Evolutionary conservation across 495 filamentous ascomycete species (phyloP).

Genomic region (Corynascus novoguineensis): DNA sequence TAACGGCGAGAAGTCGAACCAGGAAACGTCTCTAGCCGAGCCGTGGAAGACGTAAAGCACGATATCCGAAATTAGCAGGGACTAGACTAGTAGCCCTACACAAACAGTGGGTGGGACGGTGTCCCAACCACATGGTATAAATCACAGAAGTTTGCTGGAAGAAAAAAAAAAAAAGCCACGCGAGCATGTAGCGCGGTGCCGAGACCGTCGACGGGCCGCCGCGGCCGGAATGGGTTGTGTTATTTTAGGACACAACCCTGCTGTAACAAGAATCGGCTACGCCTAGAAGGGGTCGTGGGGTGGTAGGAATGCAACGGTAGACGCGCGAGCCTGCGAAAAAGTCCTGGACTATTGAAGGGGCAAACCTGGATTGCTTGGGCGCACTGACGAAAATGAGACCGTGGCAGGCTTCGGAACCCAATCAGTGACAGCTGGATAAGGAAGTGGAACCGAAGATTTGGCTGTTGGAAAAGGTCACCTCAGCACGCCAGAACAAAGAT

Average conservation of each 20-base stretch:
- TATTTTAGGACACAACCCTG: conserved; percentile 15
- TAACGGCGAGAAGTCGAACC: too few relatives aligned
- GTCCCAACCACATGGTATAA: not conserved
- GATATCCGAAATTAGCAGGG: too few relatives aligned
- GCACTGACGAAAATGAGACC: conserved; percentile 11
- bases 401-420: conserved; percentile 3
- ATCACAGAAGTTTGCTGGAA: too few relatives aligned
- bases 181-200: not conserved
- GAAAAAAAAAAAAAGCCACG: not conserved
- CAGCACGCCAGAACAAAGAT: conserved; percentile 4
- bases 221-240: conserved; percentile 5
- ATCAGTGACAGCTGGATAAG: conserved; percentile 1
- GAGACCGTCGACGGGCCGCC: conserved; percentile 7
- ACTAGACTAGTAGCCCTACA: not conserved
- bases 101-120: not conserved
- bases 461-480: conserved; percentile 3
- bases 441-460: conserved; percentile 6
- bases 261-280: not conserved
- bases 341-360: conserved; percentile 19
- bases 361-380: conserved; percentile 15
- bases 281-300: conserved; percentile 6
- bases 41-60: too few relatives aligned
- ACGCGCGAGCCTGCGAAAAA: conserved; percentile 13
- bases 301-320: conserved; percentile 15
- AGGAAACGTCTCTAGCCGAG: too few relatives aligned